Evolutionary conservation across 805 yeast genomes (phyloP), one percentile per base, ranked within the genome.

Genomic region (Vanderwaltozyma polyspora): DNA sequence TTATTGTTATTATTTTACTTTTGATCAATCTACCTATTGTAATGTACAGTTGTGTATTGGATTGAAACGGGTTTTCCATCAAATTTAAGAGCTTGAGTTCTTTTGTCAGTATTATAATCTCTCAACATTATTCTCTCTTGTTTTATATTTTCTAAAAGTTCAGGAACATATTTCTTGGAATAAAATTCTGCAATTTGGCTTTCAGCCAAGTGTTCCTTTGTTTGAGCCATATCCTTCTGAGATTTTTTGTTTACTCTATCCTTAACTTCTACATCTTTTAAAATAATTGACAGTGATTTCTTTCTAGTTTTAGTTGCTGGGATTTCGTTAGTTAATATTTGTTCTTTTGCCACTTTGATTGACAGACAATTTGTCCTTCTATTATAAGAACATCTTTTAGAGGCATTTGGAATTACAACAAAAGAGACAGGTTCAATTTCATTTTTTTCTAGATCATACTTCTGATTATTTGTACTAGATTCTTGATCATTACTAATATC

Each of bases 301-400:
- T 27, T 27, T 27, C 21, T 27, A n/a, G n/a, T n/a, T n/a, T n/a
- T n/a, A n/a, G n/a, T 13, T 26, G 16, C 15, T 26, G 27, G 12
- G 12, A 9, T n/a, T 26, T 8, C 18, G 6, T 16, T 10, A 16
- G 7, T 13, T 14, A 14, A 12, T 13, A n/a, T 19, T 16, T 22
- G n/a, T n/a, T 23, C 7, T 11, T 22, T 23, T 5, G 15, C 6
- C 5, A 28, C 21, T 5, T 16, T 23, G 4, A 33, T 23, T 2
- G 32, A 27, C 8, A 33, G 9, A 3, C 28, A 19, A 24, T 33
- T 29, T 4, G 13, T 33, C 3, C 16, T 28, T 4, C 17, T 4
- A 28, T 33, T 22, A 18, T 33, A 33, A 5, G 26, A 18, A 9
- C 36, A 33, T 13, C 15, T 28, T 13, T 28, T 23, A 5, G 28